Percentiles rank a stretch among this genome's conserved stretches.
phyloP scores from a whole-genome alignment of 2,329 filamentous ascomycete species.

The Colletotrichum tanaceti region DNA sequence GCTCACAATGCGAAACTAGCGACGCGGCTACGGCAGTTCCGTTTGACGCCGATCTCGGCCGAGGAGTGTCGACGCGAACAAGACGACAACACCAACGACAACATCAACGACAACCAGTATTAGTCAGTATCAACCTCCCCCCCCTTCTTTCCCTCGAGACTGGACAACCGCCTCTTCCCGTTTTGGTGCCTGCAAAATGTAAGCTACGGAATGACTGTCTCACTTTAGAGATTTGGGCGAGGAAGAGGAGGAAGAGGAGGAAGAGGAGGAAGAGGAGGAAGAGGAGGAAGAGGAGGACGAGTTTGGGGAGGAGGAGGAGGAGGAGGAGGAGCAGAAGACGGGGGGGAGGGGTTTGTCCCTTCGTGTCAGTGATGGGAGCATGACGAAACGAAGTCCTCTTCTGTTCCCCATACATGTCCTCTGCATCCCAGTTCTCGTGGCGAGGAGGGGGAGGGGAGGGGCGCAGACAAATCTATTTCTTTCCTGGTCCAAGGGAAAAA shows the following conservation, averaged over 20 bases:
- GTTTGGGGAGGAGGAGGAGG: too few relatives aligned
- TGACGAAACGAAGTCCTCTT: neutral
- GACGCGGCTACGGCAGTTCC: neutral
- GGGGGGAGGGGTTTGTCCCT: too few relatives aligned
- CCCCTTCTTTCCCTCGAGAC: neutral
- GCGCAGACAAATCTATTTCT: neutral
- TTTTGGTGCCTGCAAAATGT: neutral
- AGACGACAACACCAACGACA: neutral
- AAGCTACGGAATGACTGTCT: conserved; percentile 1
- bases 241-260: too few relatives aligned
- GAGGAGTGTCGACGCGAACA: neutral
- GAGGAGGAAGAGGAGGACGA: too few relatives aligned
- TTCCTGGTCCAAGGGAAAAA: too few relatives aligned
- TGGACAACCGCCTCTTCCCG: neutral
- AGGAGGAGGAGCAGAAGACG: too few relatives aligned
- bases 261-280: too few relatives aligned
- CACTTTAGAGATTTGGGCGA: neutral
- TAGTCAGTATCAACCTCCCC: too few relatives aligned
- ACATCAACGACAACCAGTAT: too few relatives aligned
- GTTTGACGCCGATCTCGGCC: neutral
- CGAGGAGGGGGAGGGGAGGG: neutral
- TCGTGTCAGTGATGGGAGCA: neutral
- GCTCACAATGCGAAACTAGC: neutral
- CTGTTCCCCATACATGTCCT: neutral
- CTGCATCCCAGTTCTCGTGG: too few relatives aligned